Evolutionary conservation across 768 basidiomycete species (phyloP).

Genomic region (Amanita polypyramis): DNA sequence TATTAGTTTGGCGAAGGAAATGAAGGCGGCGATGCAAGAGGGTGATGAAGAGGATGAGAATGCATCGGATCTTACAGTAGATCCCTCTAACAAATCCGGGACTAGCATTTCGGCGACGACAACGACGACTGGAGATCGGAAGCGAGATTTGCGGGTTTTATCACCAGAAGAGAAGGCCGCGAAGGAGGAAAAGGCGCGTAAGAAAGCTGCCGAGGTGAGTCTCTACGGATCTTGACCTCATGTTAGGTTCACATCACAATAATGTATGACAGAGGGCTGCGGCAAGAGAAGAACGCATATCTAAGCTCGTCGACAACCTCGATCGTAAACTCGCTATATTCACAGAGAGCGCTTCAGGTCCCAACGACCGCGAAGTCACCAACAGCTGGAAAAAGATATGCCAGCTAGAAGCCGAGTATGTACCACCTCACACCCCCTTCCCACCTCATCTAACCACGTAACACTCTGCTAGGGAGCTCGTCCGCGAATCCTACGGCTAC

Average conservation of each 20-base stretch:
- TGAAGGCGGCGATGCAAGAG: conserved; percentile 89
- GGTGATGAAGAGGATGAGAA: conserved; percentile 45
- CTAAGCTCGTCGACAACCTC: conserved; percentile 68
- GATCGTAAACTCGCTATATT: conserved; percentile 80
- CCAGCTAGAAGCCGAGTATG: conserved; percentile 47
- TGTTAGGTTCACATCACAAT: too few species aligned
- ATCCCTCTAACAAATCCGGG: conserved; percentile 7
- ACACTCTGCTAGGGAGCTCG: conserved; percentile 52
- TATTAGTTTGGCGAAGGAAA: conserved; percentile 80
- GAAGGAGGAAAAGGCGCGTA: conserved; percentile 63
- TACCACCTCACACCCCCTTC: too few species aligned
- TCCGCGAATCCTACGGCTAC: conserved; percentile 78
- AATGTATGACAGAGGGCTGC: conserved; percentile 53
- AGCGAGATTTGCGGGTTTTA: conserved; percentile 35
- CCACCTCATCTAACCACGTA: too few species aligned
- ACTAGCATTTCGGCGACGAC: not conserved
- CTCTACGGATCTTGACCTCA: conserved; percentile 5
- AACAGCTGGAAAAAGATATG: conserved; percentile 71
- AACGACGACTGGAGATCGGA: not conserved
- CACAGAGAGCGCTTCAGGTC: conserved; percentile 70
- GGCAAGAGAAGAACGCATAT: conserved; percentile 64
- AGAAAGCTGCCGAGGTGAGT: conserved; percentile 58
- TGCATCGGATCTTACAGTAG: conserved; percentile 32
- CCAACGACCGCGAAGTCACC: conserved; percentile 58
- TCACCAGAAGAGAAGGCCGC: conserved; percentile 64